These are phyloP conservation scores for sunflower (Helianthus annuus) DNA, from an alignment of 129 eudicot species.

Conservation along the genomic window HanXRQr2.0-SUNRISE NC_035440.2:59440299-59440798, in stretches of 20 bases:
- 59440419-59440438: conserved; percentile 17
- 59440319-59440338: too few relatives aligned
- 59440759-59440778: conserved; percentile 50
- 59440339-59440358: too few relatives aligned
- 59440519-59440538: conserved; percentile 28
- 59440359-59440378: too few relatives aligned
- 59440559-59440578: conserved; percentile 51
- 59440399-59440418: too few relatives aligned
- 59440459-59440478: conserved; percentile 16
- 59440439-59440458: conserved; percentile 20
- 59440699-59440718: conserved; percentile 49
- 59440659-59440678: conserved; percentile 43
- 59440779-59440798: conserved; percentile 57
- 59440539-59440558: conserved; percentile 33
- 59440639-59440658: conserved; percentile 59
- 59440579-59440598: conserved; percentile 48
- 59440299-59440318: too few relatives aligned
- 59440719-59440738: conserved; percentile 57
- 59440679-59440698: conserved; percentile 28
- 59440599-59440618: conserved; percentile 51
- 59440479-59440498: conserved; percentile 45
- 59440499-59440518: conserved; percentile 39
- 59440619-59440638: conserved; percentile 52
- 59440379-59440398: too few relatives aligned
- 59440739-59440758: conserved; percentile 39